Evolutionary conservation across 169 alveolate genomes (phyloP).

Genomic region (Eimeria brunetti): DNA sequence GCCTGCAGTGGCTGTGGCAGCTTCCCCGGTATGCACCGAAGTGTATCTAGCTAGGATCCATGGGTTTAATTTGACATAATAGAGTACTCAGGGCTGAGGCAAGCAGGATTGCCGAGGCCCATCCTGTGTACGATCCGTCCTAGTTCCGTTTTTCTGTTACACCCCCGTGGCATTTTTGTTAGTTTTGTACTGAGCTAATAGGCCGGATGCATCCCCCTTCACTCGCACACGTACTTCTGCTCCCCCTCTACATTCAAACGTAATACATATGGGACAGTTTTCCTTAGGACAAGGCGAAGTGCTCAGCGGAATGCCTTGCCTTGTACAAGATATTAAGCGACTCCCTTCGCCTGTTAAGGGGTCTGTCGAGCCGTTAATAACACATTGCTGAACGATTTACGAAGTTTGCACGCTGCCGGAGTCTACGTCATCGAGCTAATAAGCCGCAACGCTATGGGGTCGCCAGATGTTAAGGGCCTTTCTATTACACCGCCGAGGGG

Average conservation of each 20-base stretch:
- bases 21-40: neutral
- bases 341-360: neutral
- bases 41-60: neutral
- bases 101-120: neutral
- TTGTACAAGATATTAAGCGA: neutral
- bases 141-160: neutral
- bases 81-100: neutral
- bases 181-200: neutral
- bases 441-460: no score
- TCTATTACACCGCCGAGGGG: neutral
- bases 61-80: neutral
- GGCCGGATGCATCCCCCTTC: neutral
- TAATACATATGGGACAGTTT: neutral
- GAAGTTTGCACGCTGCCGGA: neutral
- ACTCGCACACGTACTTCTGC: no score
- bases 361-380: neutral
- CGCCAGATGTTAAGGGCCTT: neutral
- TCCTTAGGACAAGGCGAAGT: neutral
- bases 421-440: neutral
- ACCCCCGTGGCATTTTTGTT: neutral
- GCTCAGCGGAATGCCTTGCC: neutral
- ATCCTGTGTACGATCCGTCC: neutral
- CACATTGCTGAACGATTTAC: neutral
- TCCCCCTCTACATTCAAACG: no score
- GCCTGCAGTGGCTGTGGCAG: neutral